Conservation (phyloP, 306 rosid species). For the Prosopis cineraria region DNA sequence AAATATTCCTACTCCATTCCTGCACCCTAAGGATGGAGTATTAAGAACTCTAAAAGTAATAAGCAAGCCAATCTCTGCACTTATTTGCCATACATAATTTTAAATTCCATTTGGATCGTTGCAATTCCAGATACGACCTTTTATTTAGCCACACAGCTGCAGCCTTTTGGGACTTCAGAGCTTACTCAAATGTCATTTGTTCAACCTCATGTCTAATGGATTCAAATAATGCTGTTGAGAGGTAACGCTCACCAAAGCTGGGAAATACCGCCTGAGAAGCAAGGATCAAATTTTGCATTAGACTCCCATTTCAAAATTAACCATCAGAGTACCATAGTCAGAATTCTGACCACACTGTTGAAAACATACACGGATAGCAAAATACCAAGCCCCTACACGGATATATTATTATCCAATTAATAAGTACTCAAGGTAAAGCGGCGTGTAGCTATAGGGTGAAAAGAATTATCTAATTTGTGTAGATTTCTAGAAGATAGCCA, state of each 20-base stretch:
- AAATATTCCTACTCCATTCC: background rate
- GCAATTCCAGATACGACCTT: background rate
- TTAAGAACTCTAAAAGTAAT: background rate
- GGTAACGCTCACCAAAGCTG: slow-evolving; percentile 68
- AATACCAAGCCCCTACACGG: background rate
- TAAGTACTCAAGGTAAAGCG: background rate
- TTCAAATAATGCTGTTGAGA: slow-evolving; percentile 60
- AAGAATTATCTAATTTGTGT: background rate
- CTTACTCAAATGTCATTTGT: slow-evolving; percentile 51
- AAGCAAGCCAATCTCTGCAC: background rate
- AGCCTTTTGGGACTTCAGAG: background rate
- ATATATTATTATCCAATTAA: background rate
- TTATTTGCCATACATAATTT: background rate
- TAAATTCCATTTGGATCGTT: background rate
- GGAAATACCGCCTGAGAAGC: slow-evolving; percentile 59
- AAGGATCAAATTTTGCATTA: background rate
- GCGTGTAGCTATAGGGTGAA: background rate
- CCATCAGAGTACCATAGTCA: background rate
- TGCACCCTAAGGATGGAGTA: background rate
- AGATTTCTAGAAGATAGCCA: background rate
- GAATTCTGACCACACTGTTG: background rate
- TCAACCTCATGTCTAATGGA: slow-evolving; percentile 63
- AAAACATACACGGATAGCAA: background rate
- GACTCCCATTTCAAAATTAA: background rate
- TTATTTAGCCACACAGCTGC: too few relatives aligned